Conservation (phyloP, 2,329 filamentous ascomycete genomes). For the Diaporthe sp. region DNA sequence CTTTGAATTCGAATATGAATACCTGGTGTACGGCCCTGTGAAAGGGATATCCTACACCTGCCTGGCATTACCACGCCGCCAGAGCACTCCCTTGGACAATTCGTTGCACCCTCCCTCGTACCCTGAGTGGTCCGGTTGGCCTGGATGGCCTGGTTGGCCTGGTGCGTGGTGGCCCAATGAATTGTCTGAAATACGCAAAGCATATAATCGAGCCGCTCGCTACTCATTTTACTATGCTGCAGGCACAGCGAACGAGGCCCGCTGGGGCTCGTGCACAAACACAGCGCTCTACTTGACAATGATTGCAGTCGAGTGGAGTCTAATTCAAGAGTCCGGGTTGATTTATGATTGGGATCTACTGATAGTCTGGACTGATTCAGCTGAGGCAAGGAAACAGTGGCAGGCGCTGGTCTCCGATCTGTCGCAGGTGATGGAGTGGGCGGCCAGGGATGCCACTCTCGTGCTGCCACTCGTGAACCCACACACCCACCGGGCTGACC, state of each 20-base stretch:
- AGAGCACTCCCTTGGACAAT: neutral
- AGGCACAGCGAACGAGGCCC: neutral
- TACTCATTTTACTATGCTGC: neutral
- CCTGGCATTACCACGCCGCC: neutral
- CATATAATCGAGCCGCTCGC: neutral
- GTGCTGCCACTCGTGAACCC: neutral
- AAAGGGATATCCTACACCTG: neutral
- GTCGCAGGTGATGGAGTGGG: neutral
- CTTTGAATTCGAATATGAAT: too few species aligned
- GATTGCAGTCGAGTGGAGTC: neutral
- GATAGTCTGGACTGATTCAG: too few species aligned
- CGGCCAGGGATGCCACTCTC: neutral
- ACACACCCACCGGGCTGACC: fast-evolving
- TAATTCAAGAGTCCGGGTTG: too few species aligned
- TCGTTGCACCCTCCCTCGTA: neutral
- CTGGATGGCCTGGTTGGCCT: too few species aligned
- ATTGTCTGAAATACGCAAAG: too few species aligned
- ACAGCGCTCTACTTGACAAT: neutral
- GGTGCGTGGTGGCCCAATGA: too few species aligned
- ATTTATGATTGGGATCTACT: too few species aligned
- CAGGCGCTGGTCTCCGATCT: neutral
- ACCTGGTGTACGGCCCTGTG: conserved; percentile 2
- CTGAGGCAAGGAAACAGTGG: too few species aligned
- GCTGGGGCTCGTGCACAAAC: neutral
- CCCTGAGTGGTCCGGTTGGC: neutral